Evolutionary conservation across 768 basidiomycete genomes (phyloP).

Genomic region (Serendipita sp.): DNA sequence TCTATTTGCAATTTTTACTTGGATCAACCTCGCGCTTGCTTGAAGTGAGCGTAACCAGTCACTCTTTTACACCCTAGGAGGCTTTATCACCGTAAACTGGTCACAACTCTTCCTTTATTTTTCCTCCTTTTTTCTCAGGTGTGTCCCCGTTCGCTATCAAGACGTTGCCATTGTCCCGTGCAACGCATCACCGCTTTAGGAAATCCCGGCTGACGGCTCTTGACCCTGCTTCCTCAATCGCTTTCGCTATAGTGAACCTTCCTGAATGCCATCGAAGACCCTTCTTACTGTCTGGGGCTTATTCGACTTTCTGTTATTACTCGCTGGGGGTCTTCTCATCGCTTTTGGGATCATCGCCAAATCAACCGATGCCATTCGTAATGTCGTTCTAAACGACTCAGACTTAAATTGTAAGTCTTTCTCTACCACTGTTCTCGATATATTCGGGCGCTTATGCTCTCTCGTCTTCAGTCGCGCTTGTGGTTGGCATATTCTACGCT

Average conservation of each 20-base stretch:
- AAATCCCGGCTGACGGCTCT: not conserved
- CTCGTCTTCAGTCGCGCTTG: conserved; percentile 44
- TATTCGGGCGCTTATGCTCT: not conserved
- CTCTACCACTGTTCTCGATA: not conserved
- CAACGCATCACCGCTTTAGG: not conserved
- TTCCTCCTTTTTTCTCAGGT: not conserved
- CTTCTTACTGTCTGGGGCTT: conserved; percentile 58
- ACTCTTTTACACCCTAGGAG: not conserved
- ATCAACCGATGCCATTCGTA: conserved; percentile 49
- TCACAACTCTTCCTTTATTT: not conserved
- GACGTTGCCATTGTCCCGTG: not conserved
- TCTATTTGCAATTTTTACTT: not conserved
- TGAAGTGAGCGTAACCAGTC: not conserved
- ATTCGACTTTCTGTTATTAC: conserved; percentile 53
- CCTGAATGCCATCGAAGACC: conserved; percentile 50
- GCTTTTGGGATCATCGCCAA: conserved; percentile 60
- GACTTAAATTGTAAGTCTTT: conserved; percentile 42
- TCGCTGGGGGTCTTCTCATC: conserved; percentile 49
- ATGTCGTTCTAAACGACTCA: conserved; percentile 44
- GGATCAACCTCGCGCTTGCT: not conserved
- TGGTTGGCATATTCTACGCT: conserved; percentile 50
- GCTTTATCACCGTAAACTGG: not conserved
- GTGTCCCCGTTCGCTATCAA: not conserved
- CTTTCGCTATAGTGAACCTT: not conserved
- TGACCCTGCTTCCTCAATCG: not conserved